These are phyloP conservation scores for Lagenaria siceraria DNA, from an alignment of 306 rosid genomes.

Conservation along the genomic window DNA sequence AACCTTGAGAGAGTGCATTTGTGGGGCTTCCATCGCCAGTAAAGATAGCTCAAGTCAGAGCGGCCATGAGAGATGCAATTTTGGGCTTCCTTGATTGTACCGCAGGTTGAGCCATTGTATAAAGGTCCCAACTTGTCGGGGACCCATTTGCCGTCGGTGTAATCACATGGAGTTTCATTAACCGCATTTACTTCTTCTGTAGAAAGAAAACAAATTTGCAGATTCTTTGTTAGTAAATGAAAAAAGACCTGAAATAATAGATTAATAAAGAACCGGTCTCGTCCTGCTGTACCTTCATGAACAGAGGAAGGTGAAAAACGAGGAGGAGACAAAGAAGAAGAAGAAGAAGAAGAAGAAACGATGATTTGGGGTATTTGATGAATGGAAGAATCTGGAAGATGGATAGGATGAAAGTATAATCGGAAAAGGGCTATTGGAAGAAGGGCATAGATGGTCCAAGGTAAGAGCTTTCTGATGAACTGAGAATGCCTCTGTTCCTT, in stretches of 20 bases:
- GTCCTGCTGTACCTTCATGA: conserved; percentile 1
- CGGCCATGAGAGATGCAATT: conserved; percentile 72
- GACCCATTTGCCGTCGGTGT: conserved; percentile 61
- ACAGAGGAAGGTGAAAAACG: conserved; percentile 9
- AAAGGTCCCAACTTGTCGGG: conserved; percentile 48
- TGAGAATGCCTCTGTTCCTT: conserved; percentile 26
- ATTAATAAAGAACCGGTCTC: background rate
- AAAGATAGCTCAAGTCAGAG: conserved; percentile 49
- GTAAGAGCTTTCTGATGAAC: conserved; percentile 35
- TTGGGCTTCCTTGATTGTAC: conserved; percentile 66
- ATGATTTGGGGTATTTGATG: conserved; percentile 23
- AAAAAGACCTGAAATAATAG: background rate
- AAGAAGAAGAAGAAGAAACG: background rate
- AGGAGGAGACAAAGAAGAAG: conserved; percentile 9
- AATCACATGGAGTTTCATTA: conserved; percentile 44
- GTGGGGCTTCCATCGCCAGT: conserved; percentile 77
- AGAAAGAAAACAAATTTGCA: conserved; percentile 9
- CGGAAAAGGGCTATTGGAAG: conserved; percentile 58
- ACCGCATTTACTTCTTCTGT: conserved; percentile 32
- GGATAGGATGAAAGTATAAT: conserved; percentile 42
- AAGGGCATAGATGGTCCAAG: conserved; percentile 44
- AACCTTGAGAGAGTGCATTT: conserved; percentile 64
- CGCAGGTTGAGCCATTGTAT: conserved; percentile 73
- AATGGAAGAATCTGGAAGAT: conserved; percentile 23
- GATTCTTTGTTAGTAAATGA: background rate